Percentiles rank a stretch among this genome's conserved stretches.
Conservation (phyloP, 768 basidiomycete species). For the Tulasnella sp. region DNA sequence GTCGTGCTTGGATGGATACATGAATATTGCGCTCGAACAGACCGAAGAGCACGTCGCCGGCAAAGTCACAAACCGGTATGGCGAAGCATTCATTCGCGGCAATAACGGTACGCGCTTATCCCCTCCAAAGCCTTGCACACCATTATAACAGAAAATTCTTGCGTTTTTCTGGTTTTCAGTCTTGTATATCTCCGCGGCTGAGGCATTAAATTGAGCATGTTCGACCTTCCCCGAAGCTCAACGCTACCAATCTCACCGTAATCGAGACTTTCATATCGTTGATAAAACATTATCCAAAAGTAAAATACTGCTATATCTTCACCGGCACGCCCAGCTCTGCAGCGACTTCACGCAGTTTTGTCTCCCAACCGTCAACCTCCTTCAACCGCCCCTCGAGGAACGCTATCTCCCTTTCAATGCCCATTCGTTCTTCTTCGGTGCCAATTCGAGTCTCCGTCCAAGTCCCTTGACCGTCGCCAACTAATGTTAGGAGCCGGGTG, state of each 20-base stretch:
- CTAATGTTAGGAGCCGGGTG: constrained; percentile 67
- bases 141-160: neutral
- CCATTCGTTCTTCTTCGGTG: constrained; percentile 61
- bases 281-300: neutral
- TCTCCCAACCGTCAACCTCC: constrained; percentile 67
- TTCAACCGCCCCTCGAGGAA: constrained; percentile 51
- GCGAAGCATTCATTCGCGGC: constrained; percentile 90
- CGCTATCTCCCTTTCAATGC: constrained; percentile 62
- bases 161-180: constrained; percentile 33
- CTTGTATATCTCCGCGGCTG: constrained; percentile 67
- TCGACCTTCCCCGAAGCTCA: neutral
- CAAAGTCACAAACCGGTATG: constrained; percentile 74
- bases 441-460: constrained; percentile 67
- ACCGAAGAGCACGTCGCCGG: constrained; percentile 94
- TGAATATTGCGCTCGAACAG: constrained; percentile 98
- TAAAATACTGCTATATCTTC: neutral
- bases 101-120: constrained; percentile 57
- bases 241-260: no score
- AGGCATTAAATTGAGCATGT: constrained; percentile 27
- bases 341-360: constrained; percentile 52
- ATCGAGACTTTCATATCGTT: neutral
- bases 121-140: neutral
- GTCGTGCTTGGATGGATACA: constrained; percentile 94
- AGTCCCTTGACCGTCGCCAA: constrained; percentile 54
- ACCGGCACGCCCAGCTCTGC: constrained; percentile 30